phyloP scores from a whole-genome alignment of 169 alveolate species.

The Neospora caninum region DNA sequence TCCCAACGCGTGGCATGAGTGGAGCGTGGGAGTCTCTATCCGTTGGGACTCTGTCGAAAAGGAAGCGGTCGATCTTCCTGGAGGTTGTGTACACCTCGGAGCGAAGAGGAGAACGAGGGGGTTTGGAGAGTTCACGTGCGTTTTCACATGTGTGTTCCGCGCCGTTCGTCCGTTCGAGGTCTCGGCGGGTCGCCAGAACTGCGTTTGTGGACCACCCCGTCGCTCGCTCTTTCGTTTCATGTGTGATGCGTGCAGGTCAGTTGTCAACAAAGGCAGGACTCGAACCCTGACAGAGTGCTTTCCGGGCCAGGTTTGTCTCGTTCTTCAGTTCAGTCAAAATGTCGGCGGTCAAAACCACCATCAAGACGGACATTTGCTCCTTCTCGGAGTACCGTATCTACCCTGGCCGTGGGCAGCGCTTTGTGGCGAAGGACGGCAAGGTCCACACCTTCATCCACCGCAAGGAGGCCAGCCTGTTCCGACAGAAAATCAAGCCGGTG shows the following conservation, averaged over 20 bases:
- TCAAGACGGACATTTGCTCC: constrained; percentile 96
- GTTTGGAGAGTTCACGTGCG: no score
- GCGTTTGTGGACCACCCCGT: no score
- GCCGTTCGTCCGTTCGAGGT: no score
- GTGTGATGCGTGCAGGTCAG: not conserved
- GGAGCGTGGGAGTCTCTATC: no score
- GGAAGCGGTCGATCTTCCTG: no score
- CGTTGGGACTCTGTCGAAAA: no score
- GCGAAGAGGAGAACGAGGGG: no score
- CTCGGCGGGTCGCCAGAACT: no score
- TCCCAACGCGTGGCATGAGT: no score
- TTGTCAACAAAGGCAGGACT: not conserved
- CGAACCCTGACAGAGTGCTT: not conserved
- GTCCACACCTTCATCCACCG: constrained; percentile 88
- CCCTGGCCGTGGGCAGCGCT: constrained; percentile 98
- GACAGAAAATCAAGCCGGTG: constrained; percentile 94
- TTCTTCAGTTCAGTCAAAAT: constrained; percentile 10
- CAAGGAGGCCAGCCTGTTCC: constrained; percentile 92
- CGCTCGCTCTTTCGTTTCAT: no score
- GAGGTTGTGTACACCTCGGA: no score
- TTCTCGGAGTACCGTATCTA: constrained; percentile 97
- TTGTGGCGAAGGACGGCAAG: constrained; percentile 96
- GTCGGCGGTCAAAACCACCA: constrained; percentile 71
- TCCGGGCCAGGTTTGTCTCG: not conserved
- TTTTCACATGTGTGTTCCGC: no score